Percentiles rank a stretch among this genome's conserved stretches.
phyloP scores from a whole-genome alignment of 805 yeast species.

The Yamadazyma insecticola region DNA sequence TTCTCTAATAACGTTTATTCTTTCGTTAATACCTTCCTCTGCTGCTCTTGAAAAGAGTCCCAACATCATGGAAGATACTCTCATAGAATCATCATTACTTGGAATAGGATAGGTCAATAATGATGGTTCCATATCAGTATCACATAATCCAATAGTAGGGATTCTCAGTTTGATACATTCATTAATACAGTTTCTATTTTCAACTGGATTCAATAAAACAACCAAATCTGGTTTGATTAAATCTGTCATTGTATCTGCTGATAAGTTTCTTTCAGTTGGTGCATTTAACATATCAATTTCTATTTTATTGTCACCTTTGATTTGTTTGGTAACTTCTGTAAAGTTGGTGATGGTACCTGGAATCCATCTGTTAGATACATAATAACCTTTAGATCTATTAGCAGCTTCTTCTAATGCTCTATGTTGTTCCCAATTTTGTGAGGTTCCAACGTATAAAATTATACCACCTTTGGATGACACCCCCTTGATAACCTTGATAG shows the following conservation, averaged over 20 bases:
- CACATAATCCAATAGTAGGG: constrained; percentile 92
- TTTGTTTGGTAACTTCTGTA: constrained; percentile 60
- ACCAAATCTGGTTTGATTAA: constrained; percentile 85
- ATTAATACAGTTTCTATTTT: constrained; percentile 70
- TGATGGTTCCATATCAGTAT: constrained; percentile 89
- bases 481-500: constrained; percentile 79
- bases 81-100: constrained; percentile 86
- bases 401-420: constrained; percentile 79
- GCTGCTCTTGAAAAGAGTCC: constrained; percentile 89
- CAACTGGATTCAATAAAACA: constrained; percentile 81
- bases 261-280: constrained; percentile 56
- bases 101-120: constrained; percentile 92
- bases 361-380: constrained; percentile 82
- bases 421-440: constrained; percentile 61
- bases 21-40: constrained; percentile 61
- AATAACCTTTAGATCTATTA: constrained; percentile 68
- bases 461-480: constrained; percentile 82
- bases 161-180: constrained; percentile 81
- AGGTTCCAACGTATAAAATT: constrained; percentile 79
- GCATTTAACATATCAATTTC: constrained; percentile 74
- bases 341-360: constrained; percentile 94
- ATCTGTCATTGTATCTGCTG: constrained; percentile 41
- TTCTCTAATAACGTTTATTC: constrained; percentile 33
- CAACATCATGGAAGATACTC: constrained; percentile 72
- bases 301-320: constrained; percentile 23